Percentiles rank a stretch among this genome's conserved stretches.
These are phyloP conservation scores for Plectosphaerella plurivora DNA, from an alignment of 2,329 filamentous ascomycete genomes.

Conservation along the genomic window DNA sequence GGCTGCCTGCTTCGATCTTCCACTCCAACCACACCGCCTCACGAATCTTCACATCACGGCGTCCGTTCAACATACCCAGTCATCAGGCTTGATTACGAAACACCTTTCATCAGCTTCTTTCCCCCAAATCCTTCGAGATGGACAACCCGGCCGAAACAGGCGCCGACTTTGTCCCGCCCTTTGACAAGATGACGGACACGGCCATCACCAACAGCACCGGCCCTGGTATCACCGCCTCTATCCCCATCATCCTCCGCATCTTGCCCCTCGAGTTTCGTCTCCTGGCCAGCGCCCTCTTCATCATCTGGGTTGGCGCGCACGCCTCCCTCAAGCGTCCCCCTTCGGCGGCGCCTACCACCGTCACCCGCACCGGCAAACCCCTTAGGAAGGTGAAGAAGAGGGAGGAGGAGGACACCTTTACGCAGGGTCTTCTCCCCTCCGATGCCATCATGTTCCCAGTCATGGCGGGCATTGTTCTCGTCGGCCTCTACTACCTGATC, in stretches of 20 bases:
- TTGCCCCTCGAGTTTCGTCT: constrained; percentile 43
- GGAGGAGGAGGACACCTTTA: constrained; percentile 37
- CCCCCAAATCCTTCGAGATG: too few species aligned
- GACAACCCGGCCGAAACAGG: too few species aligned
- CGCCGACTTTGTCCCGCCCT: not conserved
- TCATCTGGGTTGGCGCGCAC: constrained; percentile 81
- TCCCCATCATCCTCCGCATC: constrained; percentile 24
- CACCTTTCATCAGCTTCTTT: too few species aligned
- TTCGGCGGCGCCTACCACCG: constrained; percentile 58
- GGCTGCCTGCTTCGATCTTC: too few species aligned
- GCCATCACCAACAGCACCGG: constrained; percentile 19
- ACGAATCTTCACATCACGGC: too few species aligned
- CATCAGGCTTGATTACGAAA: not conserved
- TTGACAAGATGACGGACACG: constrained; percentile 21
- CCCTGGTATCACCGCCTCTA: constrained; percentile 2
- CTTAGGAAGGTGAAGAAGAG: constrained; percentile 31
- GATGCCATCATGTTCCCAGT: constrained; percentile 86
- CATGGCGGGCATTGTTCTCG: constrained; percentile 66
- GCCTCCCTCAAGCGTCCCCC: constrained; percentile 80
- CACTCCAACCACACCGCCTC: too few species aligned
- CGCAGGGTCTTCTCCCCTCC: constrained; percentile 62
- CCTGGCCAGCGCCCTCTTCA: constrained; percentile 65
- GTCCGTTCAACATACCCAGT: too few species aligned
- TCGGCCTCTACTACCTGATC: constrained; percentile 80
- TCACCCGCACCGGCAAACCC: constrained; percentile 28